Evolutionary conservation across 2,329 filamentous ascomycete genomes (phyloP), one percentile per base, ranked within the genome.

Genomic region (Amylocarpus encephaloides): DNA sequence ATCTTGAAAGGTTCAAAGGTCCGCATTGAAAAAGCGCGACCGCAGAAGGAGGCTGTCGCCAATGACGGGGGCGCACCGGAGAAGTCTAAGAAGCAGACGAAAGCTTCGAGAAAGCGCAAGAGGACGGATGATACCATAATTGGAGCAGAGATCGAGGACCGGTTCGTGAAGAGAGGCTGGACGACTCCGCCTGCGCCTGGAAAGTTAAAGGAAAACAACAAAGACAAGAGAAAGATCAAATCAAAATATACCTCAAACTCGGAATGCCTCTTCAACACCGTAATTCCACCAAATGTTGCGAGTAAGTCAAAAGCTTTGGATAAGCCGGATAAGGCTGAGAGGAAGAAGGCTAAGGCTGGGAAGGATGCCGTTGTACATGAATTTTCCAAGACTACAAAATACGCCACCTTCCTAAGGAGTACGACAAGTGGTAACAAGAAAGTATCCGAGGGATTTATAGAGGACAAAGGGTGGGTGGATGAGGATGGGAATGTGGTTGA

Each of bases 381-480:
- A 65, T 97, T 96, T 64, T 80, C 86, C 60, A 90, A 89, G 66
- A 90, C 86, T 6, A 82, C 80, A 34, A 92, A 89, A 61, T 85
- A 89, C 56, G 88, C 90, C 0, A 86, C 80, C 4, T 96, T 95
- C 64, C 68, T 96, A 51, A 88, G 88, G 65, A 72, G 75, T 5
- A 73, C 65, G 38, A 68, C 71, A 5, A 69, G 68, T 1, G 69
- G 69, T 1, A 68, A 67, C 9, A 66, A 67, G 13, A 74, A 75
- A 42, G 66, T 73, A n/a, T 73, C 75, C 35, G 67, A 74, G 2
- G 82, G 85, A 49, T 96, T 85, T 65, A 78, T 93, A 36, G 85
- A 95, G 48, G 90, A 86, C 18, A 84, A 86, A 62, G 92, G 92
- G 1, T 97, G 93, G 92, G 78, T 95, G 0, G 85, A 95, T 60